phyloP scores from a whole-genome alignment of 192 early-diverging fungal species.

The Gryganskiella cystojenkinii region DNA sequence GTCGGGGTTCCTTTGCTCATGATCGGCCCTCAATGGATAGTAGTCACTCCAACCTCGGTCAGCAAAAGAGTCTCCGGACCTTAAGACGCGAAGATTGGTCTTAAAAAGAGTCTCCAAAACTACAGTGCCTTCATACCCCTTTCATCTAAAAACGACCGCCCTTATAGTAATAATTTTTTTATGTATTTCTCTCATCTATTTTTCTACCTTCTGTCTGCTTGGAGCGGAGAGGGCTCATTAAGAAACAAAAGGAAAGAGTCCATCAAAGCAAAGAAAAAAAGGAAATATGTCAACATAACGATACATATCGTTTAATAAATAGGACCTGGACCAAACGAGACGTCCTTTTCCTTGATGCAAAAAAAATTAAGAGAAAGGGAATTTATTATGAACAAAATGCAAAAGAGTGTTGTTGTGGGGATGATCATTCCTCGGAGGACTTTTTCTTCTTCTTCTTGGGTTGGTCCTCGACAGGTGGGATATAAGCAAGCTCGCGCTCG shows the following conservation, averaged over 20 bases:
- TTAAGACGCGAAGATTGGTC: slow-evolving; percentile 42
- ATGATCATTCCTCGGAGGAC: slow-evolving; percentile 14
- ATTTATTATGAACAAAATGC: neutral
- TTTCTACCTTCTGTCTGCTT: neutral
- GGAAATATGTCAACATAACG: neutral
- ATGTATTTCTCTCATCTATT: neutral
- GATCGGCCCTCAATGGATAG: slow-evolving; percentile 40
- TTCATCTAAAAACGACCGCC: neutral
- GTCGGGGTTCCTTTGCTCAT: slow-evolving; percentile 5
- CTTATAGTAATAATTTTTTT: too few relatives aligned
- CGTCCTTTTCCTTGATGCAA: neutral
- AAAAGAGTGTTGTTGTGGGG: neutral
- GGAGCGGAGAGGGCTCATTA: neutral
- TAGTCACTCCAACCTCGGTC: slow-evolving; percentile 16
- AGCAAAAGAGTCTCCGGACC: slow-evolving; percentile 34
- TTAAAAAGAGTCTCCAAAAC: neutral
- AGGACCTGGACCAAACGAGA: too few relatives aligned
- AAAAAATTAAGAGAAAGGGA: neutral
- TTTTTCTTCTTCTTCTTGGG: slow-evolving; percentile 56
- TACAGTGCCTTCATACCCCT: neutral
- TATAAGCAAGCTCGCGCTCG: slow-evolving; percentile 83
- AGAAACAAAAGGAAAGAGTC: neutral
- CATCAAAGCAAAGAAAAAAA: neutral
- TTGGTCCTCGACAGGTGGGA: slow-evolving; percentile 77
- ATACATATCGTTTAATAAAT: too few relatives aligned